These are phyloP conservation scores for Pseudodiploospora longispora DNA, from an alignment of 2,329 filamentous ascomycete genomes.

Conservation along the genomic window DNA sequence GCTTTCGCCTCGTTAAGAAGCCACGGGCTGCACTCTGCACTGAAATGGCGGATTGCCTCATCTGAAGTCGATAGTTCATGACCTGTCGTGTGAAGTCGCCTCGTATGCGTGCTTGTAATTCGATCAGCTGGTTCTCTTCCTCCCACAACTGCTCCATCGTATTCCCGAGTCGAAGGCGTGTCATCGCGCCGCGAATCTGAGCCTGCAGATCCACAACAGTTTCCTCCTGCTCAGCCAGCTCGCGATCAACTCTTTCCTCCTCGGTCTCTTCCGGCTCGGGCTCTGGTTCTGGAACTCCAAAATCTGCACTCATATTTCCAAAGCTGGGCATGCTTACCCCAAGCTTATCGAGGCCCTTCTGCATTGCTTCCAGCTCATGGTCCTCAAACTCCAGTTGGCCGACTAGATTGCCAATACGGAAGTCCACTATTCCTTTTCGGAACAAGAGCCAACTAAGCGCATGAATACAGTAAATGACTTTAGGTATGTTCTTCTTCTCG, in stretches of 20 bases:
- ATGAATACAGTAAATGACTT: slow-evolving; percentile 98
- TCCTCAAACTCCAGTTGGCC: slow-evolving; percentile 96
- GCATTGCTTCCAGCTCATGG: slow-evolving; percentile 92
- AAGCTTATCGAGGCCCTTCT: slow-evolving; percentile 92
- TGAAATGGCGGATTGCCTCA: slow-evolving; percentile 70
- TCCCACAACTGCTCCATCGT: slow-evolving; percentile 90
- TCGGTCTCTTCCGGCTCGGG: slow-evolving; percentile 81
- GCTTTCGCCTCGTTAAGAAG: slow-evolving; percentile 58
- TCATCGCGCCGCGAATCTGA: slow-evolving; percentile 72
- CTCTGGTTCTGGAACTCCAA: slow-evolving; percentile 68
- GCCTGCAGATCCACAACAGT: slow-evolving; percentile 74
- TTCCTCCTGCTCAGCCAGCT: slow-evolving; percentile 68
- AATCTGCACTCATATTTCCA: slow-evolving; percentile 92
- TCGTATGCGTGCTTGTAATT: slow-evolving; percentile 79
- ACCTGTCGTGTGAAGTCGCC: slow-evolving; percentile 84
- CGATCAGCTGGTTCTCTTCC: slow-evolving; percentile 65
- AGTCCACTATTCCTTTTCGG: slow-evolving; percentile 88
- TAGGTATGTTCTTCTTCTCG: slow-evolving; percentile 99
- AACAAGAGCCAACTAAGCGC: slow-evolving; percentile 96
- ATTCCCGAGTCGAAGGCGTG: slow-evolving; percentile 68
- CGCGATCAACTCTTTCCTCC: slow-evolving; percentile 76
- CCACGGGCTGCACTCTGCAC: slow-evolving; percentile 76
- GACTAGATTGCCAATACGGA: slow-evolving; percentile 92
- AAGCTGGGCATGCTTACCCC: slow-evolving; percentile 96
- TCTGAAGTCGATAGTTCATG: slow-evolving; percentile 70